Base-by-base conservation (phyloP, 345 rosid genomes). In the Syzygium oleosum region DNA sequence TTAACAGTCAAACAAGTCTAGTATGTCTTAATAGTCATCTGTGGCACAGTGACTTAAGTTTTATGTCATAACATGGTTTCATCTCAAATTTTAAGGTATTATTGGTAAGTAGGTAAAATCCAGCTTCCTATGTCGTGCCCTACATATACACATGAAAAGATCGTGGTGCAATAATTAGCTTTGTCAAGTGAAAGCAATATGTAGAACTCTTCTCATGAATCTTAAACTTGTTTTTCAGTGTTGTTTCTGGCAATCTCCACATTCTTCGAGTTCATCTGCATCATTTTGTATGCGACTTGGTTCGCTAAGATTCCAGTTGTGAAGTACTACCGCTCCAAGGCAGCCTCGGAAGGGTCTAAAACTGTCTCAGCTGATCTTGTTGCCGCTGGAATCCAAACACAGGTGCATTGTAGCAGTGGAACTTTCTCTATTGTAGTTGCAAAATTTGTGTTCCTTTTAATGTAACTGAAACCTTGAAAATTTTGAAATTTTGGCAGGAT, bases 301-400 rank as follows among this genome's bases (percentile, higher is more conserved):
- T 95, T 98, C 87, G 99, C 97, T 0, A 96, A 96, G 79, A 91
- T 96, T 25, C 96, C 99, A 3, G 90, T 96, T 6, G 97, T 96
- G 86, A 96, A 95, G 88, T 94, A 98, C 90, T 98, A 94, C 88
- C 94, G 97, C 43, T n/a, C 95, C 1, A 98, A 96, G 92, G 99
- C 99, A 2, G 95, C 98, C 25, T 92, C 88, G 3, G 99, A 98
- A 94, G 99, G 99, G 90, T 94, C 98, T 7, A 95, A 91, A 88
- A 98, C 96, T 68, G 98, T 98, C 84, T 55, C 86, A 84, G 95
- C 96, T 85, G 99, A 95, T 89, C 97, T 96, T 88, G 98, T 92
- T 46, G 98, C 99, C 51, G 97, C 95, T 86, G 98, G 99, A 61
- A 94, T 98, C 90, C 92, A 93, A 80, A 90, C 88, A 53, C 89